Conservation (phyloP, 768 basidiomycete genomes). For the Kwoniella shandongensis region DNA sequence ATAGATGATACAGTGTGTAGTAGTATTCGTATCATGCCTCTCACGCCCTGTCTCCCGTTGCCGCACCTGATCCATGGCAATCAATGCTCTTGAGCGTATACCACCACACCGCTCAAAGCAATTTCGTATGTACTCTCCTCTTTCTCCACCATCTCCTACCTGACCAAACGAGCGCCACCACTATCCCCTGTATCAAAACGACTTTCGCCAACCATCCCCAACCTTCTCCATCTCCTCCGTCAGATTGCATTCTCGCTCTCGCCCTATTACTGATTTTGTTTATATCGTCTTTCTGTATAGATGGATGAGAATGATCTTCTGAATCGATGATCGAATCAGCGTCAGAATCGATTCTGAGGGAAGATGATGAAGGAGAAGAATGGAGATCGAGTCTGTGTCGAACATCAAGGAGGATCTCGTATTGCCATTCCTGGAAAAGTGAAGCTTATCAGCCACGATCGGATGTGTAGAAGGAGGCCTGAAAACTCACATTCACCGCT, state of each 20-base stretch:
- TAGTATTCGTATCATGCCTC: no score
- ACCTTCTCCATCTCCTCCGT: background rate
- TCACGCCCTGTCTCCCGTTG: no score
- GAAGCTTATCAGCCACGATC: background rate
- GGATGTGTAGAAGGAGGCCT: background rate
- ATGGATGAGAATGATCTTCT: conserved; percentile 14
- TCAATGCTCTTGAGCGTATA: no score
- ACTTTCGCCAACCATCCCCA: conserved; percentile 15
- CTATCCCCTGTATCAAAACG: conserved; percentile 11
- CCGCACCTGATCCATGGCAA: no score
- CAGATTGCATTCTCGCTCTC: background rate
- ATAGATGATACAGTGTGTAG: no score
- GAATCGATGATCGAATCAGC: background rate
- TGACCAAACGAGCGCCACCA: conserved; percentile 2
- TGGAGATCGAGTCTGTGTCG: conserved; percentile 22
- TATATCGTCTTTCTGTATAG: conserved; percentile 10
- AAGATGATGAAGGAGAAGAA: background rate
- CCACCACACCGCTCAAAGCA: conserved; percentile 1
- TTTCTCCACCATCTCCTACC: conserved; percentile 16
- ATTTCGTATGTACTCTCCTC: conserved; percentile 17
- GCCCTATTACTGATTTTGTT: background rate
- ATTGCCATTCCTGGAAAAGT: conserved; percentile 30
- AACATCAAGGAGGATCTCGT: conserved; percentile 36
- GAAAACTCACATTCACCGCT: conserved; percentile 21
- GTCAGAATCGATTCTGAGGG: background rate